Evolutionary conservation across 768 basidiomycete species (phyloP).

Genomic region (Infundibulicybe gibba): DNA sequence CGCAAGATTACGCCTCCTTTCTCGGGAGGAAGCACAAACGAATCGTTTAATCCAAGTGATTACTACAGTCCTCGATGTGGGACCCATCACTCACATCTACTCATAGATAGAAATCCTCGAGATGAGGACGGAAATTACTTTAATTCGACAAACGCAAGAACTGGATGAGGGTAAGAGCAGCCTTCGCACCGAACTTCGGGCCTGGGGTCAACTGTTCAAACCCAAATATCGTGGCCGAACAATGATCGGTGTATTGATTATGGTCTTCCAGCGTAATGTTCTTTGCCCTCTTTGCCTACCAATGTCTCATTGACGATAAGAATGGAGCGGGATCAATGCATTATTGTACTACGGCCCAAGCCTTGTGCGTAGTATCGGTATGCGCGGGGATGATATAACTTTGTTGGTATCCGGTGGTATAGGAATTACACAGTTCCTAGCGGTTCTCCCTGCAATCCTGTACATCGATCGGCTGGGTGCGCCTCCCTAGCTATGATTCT

Average conservation of each 20-base stretch:
- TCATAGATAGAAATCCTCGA: conserved; percentile 68
- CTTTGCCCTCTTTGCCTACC: not conserved
- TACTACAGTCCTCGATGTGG: conserved; percentile 1
- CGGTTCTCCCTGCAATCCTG: conserved; percentile 70
- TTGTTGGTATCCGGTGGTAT: conserved; percentile 76
- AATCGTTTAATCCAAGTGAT: conserved; percentile 52
- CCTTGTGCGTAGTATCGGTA: conserved; percentile 59
- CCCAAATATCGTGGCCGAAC: conserved; percentile 57
- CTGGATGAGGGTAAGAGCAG: conserved; percentile 15
- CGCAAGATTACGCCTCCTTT: conserved; percentile 48
- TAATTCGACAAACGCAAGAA: conserved; percentile 37
- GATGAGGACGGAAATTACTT: conserved; percentile 64
- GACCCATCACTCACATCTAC: not conserved
- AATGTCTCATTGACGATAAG: conserved; percentile 27
- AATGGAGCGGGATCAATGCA: conserved; percentile 88
- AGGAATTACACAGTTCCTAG: conserved; percentile 73
- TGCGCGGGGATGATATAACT: conserved; percentile 54
- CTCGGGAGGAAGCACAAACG: conserved; percentile 36
- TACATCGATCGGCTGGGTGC: conserved; percentile 65
- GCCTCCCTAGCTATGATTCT: conserved; percentile 7
- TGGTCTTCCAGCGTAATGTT: conserved; percentile 78
- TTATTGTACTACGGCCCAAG: conserved; percentile 80
- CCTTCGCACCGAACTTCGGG: conserved; percentile 28
- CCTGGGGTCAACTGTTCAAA: conserved; percentile 58
- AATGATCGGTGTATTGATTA: conserved; percentile 65